Percentiles rank a stretch among this genome's conserved stretches.
Evolutionary conservation across 768 basidiomycete species (phyloP).

Genomic region (Mycena sanguinolenta): DNA sequence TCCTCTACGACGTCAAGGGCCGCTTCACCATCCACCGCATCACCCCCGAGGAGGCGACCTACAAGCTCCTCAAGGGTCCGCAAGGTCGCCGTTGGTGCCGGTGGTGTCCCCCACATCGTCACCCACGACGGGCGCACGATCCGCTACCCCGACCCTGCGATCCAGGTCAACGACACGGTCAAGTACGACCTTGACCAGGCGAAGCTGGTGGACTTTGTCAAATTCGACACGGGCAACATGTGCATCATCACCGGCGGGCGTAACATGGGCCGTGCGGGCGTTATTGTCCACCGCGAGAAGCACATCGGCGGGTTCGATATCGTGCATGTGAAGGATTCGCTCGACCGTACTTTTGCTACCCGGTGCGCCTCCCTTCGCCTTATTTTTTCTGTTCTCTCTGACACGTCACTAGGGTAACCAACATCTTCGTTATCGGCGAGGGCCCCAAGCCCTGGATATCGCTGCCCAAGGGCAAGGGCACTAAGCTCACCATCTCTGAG

Average conservation of each 20-base stretch:
- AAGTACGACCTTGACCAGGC: slow-evolving; percentile 96
- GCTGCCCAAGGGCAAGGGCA: slow-evolving; percentile 97
- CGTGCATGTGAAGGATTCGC: slow-evolving; percentile 95
- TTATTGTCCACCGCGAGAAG: slow-evolving; percentile 96
- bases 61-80: slow-evolving; percentile 97
- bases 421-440: slow-evolving; percentile 98
- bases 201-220: slow-evolving; percentile 93
- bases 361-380: slow-evolving; percentile 68
- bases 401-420: slow-evolving; percentile 75
- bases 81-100: slow-evolving; percentile 90
- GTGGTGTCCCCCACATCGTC: slow-evolving; percentile 96
- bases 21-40: slow-evolving; percentile 99
- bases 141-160: slow-evolving; percentile 97
- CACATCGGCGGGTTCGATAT: slow-evolving; percentile 99
- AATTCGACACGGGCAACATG: slow-evolving; percentile 97
- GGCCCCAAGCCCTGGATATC: slow-evolving; percentile 97
- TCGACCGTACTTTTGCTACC: slow-evolving; percentile 97
- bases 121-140: slow-evolving; percentile 99
- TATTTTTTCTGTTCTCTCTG: not conserved
- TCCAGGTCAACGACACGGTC: slow-evolving; percentile 97
- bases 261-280: slow-evolving; percentile 99
- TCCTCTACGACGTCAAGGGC: slow-evolving; percentile 99
- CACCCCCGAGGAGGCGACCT: slow-evolving; percentile 95
- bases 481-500: slow-evolving; percentile 96
- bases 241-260: slow-evolving; percentile 99